A percentile compares a stretch with the other conserved stretches of the same genome.
These are phyloP conservation scores for Hymenoscyphus albidus DNA, from an alignment of 2,329 filamentous ascomycete genomes.

Conservation along the genomic window DNA sequence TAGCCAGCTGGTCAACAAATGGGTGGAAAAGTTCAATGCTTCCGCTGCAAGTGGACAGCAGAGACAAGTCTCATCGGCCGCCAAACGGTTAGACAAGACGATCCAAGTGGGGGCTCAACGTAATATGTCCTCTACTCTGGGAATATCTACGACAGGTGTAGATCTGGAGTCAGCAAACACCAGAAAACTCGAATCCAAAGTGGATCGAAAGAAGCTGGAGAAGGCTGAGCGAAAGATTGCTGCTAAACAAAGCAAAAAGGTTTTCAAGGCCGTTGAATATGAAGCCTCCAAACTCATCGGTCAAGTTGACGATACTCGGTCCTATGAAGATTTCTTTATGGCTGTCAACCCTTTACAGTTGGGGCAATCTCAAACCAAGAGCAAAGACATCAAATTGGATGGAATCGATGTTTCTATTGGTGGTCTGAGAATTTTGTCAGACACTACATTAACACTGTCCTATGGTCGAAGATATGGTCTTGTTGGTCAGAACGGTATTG, in stretches of 20 bases:
- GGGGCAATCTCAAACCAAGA: slow-evolving; percentile 74
- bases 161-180: slow-evolving; percentile 91
- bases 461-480: slow-evolving; percentile 94
- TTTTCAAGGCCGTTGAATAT: slow-evolving; percentile 97
- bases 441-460: slow-evolving; percentile 84
- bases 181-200: slow-evolving; percentile 93
- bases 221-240: slow-evolving; percentile 97
- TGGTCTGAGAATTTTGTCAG: slow-evolving; percentile 81
- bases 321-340: slow-evolving; percentile 99
- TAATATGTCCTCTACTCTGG: slow-evolving; percentile 94
- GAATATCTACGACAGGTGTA: slow-evolving; percentile 76
- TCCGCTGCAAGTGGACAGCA: slow-evolving; percentile 63
- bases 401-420: slow-evolving; percentile 92
- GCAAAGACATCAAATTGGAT: slow-evolving; percentile 98
- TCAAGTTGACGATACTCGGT: slow-evolving; percentile 76
- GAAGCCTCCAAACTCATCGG: slow-evolving; percentile 89
- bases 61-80: slow-evolving; percentile 67
- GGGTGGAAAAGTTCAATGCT: slow-evolving; percentile 76
- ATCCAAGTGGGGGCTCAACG: slow-evolving; percentile 91
- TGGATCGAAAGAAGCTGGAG: slow-evolving; percentile 97
- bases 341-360: slow-evolving; percentile 94
- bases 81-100: slow-evolving; percentile 85
- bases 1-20: slow-evolving; percentile 80
- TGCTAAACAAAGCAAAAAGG: slow-evolving; percentile 97
- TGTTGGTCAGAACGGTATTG: slow-evolving; percentile 98